Conservation (phyloP, 495 filamentous ascomycete genomes). For the Astrothelium macrocarpum region DNA sequence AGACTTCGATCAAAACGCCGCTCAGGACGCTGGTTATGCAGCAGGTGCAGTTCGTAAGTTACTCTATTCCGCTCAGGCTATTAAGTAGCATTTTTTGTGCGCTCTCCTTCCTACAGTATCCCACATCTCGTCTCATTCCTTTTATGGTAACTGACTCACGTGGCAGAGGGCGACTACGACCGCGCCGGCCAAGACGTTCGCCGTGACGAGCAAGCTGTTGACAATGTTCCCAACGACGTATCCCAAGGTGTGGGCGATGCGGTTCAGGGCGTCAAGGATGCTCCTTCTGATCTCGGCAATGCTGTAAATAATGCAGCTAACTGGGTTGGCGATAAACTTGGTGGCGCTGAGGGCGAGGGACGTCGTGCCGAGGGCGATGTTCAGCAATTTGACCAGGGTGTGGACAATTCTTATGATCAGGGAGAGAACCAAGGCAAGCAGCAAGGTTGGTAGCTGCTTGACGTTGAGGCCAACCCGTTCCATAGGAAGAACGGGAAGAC, state of each 20-base stretch:
- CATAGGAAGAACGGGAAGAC: no score
- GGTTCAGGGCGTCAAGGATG: constrained; percentile 11
- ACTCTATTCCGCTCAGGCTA: neutral
- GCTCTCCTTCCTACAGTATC: neutral
- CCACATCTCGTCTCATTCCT: neutral
- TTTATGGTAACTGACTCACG: neutral
- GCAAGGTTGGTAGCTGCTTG: constrained; percentile 3
- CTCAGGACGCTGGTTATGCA: constrained; percentile 13
- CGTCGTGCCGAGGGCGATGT: constrained; percentile 16
- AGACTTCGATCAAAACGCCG: constrained; percentile 10
- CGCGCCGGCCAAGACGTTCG: constrained; percentile 13
- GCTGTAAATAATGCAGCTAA: constrained; percentile 9
- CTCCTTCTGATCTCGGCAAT: constrained; percentile 11
- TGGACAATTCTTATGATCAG: constrained; percentile 15
- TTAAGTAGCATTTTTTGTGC: neutral
- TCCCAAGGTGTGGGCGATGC: constrained; percentile 1
- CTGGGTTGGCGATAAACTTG: constrained; percentile 14
- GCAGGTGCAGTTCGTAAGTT: constrained; percentile 13
- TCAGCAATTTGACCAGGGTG: constrained; percentile 13
- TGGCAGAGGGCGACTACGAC: constrained; percentile 17
- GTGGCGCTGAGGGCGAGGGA: constrained; percentile 13
- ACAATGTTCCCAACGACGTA: constrained; percentile 8
- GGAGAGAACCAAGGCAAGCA: constrained; percentile 14
- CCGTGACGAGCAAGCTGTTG: constrained; percentile 13
- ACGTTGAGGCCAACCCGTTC: neutral